Percentiles rank a stretch among this genome's conserved stretches.
These are phyloP conservation scores for Parachaetomium inaequale DNA, from an alignment of 495 filamentous ascomycete genomes.

Conservation along the genomic window DNA sequence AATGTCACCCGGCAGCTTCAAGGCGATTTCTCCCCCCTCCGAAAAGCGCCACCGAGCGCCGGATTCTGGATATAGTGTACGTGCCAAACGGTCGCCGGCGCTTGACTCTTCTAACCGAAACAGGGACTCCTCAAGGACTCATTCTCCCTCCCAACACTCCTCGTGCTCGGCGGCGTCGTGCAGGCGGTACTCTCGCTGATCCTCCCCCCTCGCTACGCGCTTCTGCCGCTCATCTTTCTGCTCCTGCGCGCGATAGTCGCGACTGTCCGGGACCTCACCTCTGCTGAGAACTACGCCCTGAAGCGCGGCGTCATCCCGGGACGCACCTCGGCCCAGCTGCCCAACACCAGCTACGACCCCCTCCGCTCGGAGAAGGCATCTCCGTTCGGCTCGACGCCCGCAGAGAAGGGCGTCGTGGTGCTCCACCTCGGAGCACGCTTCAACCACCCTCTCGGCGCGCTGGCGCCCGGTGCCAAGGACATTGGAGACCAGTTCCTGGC, in stretches of 20 bases:
- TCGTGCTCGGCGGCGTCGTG: slow-evolving; percentile 42
- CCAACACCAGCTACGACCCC: slow-evolving; percentile 9
- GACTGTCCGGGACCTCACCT: slow-evolving; percentile 23
- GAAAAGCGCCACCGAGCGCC: neutral
- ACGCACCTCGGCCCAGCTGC: slow-evolving; percentile 15
- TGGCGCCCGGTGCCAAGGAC: slow-evolving; percentile 32
- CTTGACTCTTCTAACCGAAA: neutral
- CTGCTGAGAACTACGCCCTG: neutral
- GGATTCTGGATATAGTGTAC: neutral
- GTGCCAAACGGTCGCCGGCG: neutral
- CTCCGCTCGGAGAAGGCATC: slow-evolving; percentile 4
- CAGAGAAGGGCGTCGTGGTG: slow-evolving; percentile 17
- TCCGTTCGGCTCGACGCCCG: neutral
- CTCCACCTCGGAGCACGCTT: slow-evolving; percentile 29
- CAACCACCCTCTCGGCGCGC: slow-evolving; percentile 36
- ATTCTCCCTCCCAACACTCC: slow-evolving; percentile 40
- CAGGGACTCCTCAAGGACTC: slow-evolving; percentile 17
- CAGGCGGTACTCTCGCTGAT: slow-evolving; percentile 39
- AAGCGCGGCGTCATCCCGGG: slow-evolving; percentile 3
- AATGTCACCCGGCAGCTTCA: neutral
- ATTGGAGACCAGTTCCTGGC: slow-evolving; percentile 26
- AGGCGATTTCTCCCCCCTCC: neutral
- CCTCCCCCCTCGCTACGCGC: slow-evolving; percentile 36
- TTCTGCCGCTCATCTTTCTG: slow-evolving; percentile 35
- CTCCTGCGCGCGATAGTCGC: slow-evolving; percentile 31